Conservation (phyloP, 202 grass and related monocot genomes). For the Panicum hallii region DNA sequence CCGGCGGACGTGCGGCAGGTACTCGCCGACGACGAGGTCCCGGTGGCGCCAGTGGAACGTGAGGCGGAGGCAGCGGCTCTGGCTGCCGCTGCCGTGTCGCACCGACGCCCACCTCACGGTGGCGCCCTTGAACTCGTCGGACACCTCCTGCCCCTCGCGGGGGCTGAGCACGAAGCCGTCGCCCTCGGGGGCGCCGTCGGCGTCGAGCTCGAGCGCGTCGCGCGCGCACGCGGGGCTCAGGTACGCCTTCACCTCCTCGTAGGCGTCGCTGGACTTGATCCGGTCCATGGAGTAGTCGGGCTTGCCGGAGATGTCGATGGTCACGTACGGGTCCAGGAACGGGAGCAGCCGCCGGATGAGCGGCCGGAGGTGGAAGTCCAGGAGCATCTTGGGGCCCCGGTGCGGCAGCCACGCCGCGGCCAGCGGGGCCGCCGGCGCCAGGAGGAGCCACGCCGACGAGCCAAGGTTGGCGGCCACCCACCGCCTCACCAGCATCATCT, state of each 20-base stretch:
- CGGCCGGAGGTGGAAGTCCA: no score
- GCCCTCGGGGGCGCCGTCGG: slow-evolving; percentile 42
- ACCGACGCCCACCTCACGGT: not conserved
- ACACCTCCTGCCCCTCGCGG: slow-evolving; percentile 57
- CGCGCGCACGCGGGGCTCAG: slow-evolving; percentile 28
- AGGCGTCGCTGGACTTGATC: slow-evolving; percentile 37
- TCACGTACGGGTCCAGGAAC: slow-evolving; percentile 42
- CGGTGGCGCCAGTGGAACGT: slow-evolving; percentile 54
- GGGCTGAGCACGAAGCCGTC: slow-evolving; percentile 45
- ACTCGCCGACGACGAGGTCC: slow-evolving; percentile 37
- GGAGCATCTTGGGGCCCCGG: no score
- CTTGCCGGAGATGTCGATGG: slow-evolving; percentile 32
- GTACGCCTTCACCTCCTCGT: slow-evolving; percentile 50
- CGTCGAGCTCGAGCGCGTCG: slow-evolving; percentile 27
- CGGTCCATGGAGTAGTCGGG: no score
- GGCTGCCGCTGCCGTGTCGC: not conserved
- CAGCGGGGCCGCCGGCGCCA: no score
- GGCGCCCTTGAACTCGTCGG: slow-evolving; percentile 20
- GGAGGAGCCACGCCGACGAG: no score
- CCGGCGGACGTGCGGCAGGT: slow-evolving; percentile 48
- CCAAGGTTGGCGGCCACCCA: no score
- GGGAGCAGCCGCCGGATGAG: not conserved
- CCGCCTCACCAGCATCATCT: no score
- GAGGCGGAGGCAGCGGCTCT: slow-evolving; percentile 30
- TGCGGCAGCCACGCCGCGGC: no score